Evolutionary conservation across 257 asterid genomes (phyloP), one percentile per base, ranked within the genome.

Genomic region (Agastache rugosa): DNA sequence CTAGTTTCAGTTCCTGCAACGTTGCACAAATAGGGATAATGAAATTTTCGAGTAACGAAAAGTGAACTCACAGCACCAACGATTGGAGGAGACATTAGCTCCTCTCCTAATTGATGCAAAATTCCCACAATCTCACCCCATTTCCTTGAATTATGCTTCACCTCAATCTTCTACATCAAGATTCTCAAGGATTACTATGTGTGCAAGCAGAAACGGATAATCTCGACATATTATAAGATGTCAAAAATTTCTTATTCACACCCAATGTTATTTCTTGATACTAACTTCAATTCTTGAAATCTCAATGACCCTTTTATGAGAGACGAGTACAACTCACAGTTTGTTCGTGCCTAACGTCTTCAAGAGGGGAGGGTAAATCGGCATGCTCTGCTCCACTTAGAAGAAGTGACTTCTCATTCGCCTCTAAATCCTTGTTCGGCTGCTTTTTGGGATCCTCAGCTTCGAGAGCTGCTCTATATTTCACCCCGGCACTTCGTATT

Each of bases 81-180:
- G 3, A 93, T 79, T 16, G 96, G 93, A 42, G 98, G 98, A 68
- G 98, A 76, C 78, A 69, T 53, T 56, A 92, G 60, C 86, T 92
- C 96, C 73, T 90, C 87, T 34, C 83, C 44, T 34, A 92, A 55
- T 71, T 89, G 86, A 75, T 81, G 89, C 51, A 86, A 41, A 27
- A 77, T 27, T 39, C 60, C 86, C 34, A 58, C 17, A 20, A 82
- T 20, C 29, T 77, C 81, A 39, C 55, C 35, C 89, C 80, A 82
- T 23, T 14, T 14, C 19, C 67, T 25, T 29, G 66, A 34, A 34
- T 59, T 72, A 2, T 66, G 69, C 74, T 74, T 65, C 76, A 62
- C 50, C 79, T 74, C 81, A 27, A 53, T 35, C 75, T 74, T 71
- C 73, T 16, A 59, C 65, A 59, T 15, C 65, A 59, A 59, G 14